Percentiles rank a stretch among this genome's conserved stretches.
Conservation (phyloP, 352 stramenopile genomes). For the Pythium phragmitis region DNA sequence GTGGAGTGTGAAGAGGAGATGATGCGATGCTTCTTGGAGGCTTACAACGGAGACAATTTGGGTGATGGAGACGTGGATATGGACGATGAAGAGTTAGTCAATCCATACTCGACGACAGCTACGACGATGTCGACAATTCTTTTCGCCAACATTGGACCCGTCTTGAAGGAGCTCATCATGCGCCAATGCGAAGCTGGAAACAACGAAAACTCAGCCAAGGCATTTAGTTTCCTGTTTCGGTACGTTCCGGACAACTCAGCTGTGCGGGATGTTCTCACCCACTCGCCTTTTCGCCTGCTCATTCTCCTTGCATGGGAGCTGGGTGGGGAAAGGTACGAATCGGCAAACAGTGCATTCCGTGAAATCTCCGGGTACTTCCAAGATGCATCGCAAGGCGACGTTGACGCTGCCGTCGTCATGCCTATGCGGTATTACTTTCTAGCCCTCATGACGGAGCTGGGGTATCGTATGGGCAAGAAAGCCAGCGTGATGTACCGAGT, state of each 20-base stretch:
- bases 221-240: conserved; percentile 43
- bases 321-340: conserved; percentile 29
- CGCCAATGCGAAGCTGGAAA: conserved; percentile 35
- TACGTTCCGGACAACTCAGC: conserved; percentile 34
- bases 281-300: conserved; percentile 32
- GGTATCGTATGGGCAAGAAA: conserved; percentile 56
- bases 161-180: conserved; percentile 42
- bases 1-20: conserved; percentile 28
- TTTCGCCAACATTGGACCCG: conserved; percentile 28
- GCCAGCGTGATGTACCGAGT: conserved; percentile 42
- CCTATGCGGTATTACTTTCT: conserved; percentile 71
- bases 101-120: conserved; percentile 9
- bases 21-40: conserved; percentile 28
- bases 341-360: conserved; percentile 37
- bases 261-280: conserved; percentile 37
- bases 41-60: conserved; percentile 22
- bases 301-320: conserved; percentile 38
- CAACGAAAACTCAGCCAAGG: conserved; percentile 31
- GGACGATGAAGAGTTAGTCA: conserved; percentile 24
- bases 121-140: conserved; percentile 31
- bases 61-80: conserved; percentile 27
- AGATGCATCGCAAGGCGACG: conserved; percentile 14
- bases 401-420: conserved; percentile 44
- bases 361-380: conserved; percentile 37
- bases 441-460: conserved; percentile 80